phyloP scores from a whole-genome alignment of 345 rosid genomes.

The Rhizophora apiculata region DNA sequence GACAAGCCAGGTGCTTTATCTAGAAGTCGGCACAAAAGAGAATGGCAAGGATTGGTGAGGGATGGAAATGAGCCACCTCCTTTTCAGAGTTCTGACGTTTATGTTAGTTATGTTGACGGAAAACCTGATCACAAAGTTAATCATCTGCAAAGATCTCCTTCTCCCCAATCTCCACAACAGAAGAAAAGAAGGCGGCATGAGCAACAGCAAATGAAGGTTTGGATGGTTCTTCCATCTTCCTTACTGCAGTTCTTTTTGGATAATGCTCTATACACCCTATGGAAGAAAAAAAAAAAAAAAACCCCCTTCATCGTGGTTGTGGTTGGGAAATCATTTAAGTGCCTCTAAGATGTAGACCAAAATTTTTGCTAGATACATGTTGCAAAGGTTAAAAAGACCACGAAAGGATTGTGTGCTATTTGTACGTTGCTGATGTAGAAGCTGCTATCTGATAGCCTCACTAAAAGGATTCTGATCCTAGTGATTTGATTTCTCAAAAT shows the following conservation, averaged over 20 bases:
- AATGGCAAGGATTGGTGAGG: conserved; percentile 57
- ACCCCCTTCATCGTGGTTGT: too few species aligned
- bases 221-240: conserved; percentile 5
- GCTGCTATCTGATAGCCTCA: too few species aligned
- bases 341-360: too few species aligned
- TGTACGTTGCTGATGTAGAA: too few species aligned
- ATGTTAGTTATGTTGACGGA: conserved; percentile 38
- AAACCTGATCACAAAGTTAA: conserved; percentile 34
- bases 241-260: too few species aligned
- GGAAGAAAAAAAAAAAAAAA: too few species aligned
- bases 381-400: too few species aligned
- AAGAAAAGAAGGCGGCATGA: conserved; percentile 59
- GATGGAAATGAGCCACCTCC: conserved; percentile 60
- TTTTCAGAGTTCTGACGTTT: conserved; percentile 59
- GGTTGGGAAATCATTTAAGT: too few species aligned
- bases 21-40: conserved; percentile 52
- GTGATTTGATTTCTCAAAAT: too few species aligned
- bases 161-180: conserved; percentile 41
- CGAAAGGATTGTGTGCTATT: too few species aligned
- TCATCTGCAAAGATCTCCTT: conserved; percentile 44
- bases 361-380: too few species aligned
- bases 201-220: conserved; percentile 53
- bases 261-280: neutral
- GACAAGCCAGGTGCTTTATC: conserved; percentile 38
- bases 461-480: too few species aligned